Base-by-base conservation (phyloP, 2,329 filamentous ascomycete genomes). In the Claviceps arundinis region DNA sequence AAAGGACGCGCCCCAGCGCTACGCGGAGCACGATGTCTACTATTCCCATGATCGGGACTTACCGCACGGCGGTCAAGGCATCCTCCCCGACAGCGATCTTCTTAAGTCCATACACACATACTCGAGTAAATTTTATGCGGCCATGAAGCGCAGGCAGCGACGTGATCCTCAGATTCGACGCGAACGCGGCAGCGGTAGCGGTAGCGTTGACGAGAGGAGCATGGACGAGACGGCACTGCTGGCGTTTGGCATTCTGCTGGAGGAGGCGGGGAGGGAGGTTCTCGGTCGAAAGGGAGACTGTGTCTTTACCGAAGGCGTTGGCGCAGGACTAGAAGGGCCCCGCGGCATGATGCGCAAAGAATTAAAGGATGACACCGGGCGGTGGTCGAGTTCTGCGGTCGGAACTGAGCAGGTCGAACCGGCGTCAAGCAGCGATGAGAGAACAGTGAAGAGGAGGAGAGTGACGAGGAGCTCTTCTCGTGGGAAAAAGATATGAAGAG, bases 161-260 rank as follows among this genome's bases (percentile, higher is more conserved):
- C 47, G 46, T 26, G 30, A 51, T 11, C 7, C 46, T 42, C 50
- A 48, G 47, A 38, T 38, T 37, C 50, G 24, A 47, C 30, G 55
- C 58, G n/a, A 58, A 56, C 37, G 52, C 56, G 17, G 30, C 30
- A 26, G 44, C n/a, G 7, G 62, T 34, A 26, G 44, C n/a, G 7
- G 62, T 34, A 64, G 64, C 50, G 59, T 75, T 40, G 73, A 78
- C 54, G 74, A 78, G 62, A 65, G 74, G 56, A 86, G 80, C 64
- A 80, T 91, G 77, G 85, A 91, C 61, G 87, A 88, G 69, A 88
- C 85, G 14, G 86, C 86, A 4, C 71, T 91, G 53, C 69, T 91
- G 51, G 85, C 86, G 1, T 73, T 91, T 60, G 85, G 86, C 1
- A 80, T 91, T 48, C 65, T 91, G 52, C 69, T 90, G 43, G 86